phyloP scores from a whole-genome alignment of 176 grass and related monocot species.

The Raddia guianensis region DNA sequence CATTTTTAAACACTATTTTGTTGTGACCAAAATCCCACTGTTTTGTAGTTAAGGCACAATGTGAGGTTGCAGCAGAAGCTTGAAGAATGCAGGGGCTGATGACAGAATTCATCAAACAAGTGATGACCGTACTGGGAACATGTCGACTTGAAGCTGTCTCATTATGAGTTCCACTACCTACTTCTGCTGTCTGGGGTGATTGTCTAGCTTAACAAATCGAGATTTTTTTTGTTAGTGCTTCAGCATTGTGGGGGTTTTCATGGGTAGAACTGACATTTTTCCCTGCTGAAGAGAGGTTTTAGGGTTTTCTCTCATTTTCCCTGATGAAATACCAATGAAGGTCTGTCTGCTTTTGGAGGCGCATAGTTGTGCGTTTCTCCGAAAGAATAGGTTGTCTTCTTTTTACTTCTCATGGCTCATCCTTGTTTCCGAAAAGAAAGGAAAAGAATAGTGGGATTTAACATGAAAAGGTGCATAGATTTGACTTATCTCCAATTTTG shows the following conservation, averaged over 20 bases:
- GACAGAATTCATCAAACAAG: slow-evolving; percentile 28
- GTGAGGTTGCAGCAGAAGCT: no score
- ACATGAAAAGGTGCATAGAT: slow-evolving; percentile 48
- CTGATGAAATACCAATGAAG: slow-evolving; percentile 48
- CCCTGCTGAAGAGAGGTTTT: slow-evolving; percentile 50
- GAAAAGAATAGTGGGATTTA: slow-evolving; percentile 39
- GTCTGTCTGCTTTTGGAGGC: slow-evolving; percentile 53
- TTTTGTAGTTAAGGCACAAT: no score
- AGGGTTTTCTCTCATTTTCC: slow-evolving; percentile 51
- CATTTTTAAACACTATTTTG: slow-evolving; percentile 19
- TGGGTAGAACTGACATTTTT: slow-evolving; percentile 38
- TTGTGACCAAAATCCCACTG: no score
- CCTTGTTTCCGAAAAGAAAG: slow-evolving; percentile 31
- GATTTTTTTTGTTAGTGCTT: slow-evolving; percentile 42
- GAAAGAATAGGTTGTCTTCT: slow-evolving; percentile 49
- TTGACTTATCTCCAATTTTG: slow-evolving; percentile 29
- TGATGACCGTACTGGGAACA: slow-evolving; percentile 5
- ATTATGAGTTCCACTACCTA: slow-evolving; percentile 28
- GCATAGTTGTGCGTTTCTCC: slow-evolving; percentile 46
- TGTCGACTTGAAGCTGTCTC: slow-evolving; percentile 23
- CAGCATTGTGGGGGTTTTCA: slow-evolving; percentile 47
- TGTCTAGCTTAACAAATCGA: slow-evolving; percentile 52
- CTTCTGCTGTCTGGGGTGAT: slow-evolving; percentile 28
- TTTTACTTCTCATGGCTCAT: slow-evolving; percentile 40
- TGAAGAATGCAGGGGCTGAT: no score